A percentile compares a stretch with the other conserved stretches of the same genome.
Evolutionary conservation across 768 basidiomycete species (phyloP).

Genomic region (Phlebiopsis flavidoalba): DNA sequence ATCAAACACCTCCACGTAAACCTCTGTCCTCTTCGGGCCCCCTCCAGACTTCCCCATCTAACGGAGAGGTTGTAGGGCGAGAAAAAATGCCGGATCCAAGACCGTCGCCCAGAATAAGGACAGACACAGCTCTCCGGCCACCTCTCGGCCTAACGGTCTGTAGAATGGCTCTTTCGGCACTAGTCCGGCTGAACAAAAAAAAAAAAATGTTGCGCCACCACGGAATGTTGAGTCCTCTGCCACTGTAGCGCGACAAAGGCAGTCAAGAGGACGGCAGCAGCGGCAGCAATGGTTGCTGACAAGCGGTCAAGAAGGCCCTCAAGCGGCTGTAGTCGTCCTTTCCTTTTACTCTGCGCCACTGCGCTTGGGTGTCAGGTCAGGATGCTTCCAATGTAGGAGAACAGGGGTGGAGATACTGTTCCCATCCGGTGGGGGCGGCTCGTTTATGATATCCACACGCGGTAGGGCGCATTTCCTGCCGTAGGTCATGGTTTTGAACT

Average conservation of each 20-base stretch:
- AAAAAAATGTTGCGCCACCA: conserved; percentile 52
- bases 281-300: conserved; percentile 52
- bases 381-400: not conserved
- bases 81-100: conserved; percentile 9
- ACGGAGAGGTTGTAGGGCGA: conserved; percentile 18
- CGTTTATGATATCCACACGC: not conserved
- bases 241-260: conserved; percentile 45
- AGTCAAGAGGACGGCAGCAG: conserved; percentile 61
- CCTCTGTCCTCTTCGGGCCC: conserved; percentile 27
- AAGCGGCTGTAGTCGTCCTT: conserved; percentile 53
- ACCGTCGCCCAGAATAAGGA: conserved; percentile 36
- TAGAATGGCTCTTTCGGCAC: too few species aligned
- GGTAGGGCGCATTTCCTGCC: not conserved
- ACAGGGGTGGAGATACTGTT: not conserved
- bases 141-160: conserved; percentile 70
- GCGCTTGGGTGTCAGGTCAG: not conserved
- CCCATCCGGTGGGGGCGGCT: not conserved
- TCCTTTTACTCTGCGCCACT: not conserved
- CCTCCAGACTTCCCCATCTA: conserved; percentile 31
- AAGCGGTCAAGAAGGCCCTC: conserved; percentile 88
- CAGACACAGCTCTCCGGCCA: conserved; percentile 60
- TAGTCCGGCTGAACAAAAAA: too few species aligned
- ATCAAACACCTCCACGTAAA: conserved; percentile 33
- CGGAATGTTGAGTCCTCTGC: conserved; percentile 24
- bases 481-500: not conserved